Evolutionary conservation across 2,329 filamentous ascomycete genomes (phyloP), one percentile per base, ranked within the genome.

Genomic region (Cladosporium velox): DNA sequence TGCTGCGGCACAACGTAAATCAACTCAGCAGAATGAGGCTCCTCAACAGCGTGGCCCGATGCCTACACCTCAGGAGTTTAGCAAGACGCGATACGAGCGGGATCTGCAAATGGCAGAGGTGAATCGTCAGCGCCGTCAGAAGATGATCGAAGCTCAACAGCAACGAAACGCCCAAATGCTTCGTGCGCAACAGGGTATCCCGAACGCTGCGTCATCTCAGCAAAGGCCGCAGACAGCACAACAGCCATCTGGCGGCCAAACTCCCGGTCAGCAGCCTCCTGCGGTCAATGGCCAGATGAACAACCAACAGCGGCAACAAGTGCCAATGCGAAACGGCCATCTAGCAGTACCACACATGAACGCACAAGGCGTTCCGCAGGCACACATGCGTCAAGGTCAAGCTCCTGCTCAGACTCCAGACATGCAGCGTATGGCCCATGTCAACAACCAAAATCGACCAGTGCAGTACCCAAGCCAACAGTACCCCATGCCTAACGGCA

Each of bases 31-130:
- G 61, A 69, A 67, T n/a, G 74, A 76, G n/a, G 66, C 66, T 18
- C 65, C 67, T 28, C 70, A 72, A 35, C 70, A 62, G 18, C 62
- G 61, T 54, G 64, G 49, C 12, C 85, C 85, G 15, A 85, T 86
- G 60, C 85, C 93, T 74, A 96, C 93, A 0, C 95, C 95, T 0
- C 87, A 91, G 72, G 92, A 98, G 71, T 97, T 97, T 76, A 97
- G 93, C 75, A 85, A 91, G 62, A 85, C 97, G 75, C 93, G 95
- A 72, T 90, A 90, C 80, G 94, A 98, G 75, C 88, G 92, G 54
- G 94, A 98, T 72, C 84, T 93, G 74, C 87, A 88, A 73, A 74
- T 85, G 64, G 80, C 83, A 66, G 85, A 87, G 76, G 81, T 82
- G 66, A 82, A 85, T 72, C 81, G 86, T 74, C 82, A 85, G 67